A percentile compares a stretch with the other conserved stretches of the same genome.
These are phyloP conservation scores for Tardiomyces digboiensis DNA, from an alignment of 1,139 yeast species.

Conservation along the genomic window DNA sequence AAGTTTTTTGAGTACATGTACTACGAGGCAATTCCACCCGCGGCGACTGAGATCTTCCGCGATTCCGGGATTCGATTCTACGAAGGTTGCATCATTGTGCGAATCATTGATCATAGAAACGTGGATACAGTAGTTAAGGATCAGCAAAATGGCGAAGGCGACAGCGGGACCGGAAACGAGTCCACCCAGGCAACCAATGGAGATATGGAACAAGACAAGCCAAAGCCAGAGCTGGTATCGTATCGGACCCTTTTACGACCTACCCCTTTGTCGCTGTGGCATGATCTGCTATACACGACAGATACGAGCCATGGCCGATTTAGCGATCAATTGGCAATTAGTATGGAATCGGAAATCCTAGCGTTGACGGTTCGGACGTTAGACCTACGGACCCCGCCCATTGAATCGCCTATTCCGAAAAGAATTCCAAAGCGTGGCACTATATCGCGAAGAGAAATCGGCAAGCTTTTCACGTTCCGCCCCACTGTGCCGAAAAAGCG, in stretches of 20 bases:
- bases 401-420: neutral
- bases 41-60: constrained; percentile 77
- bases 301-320: constrained; percentile 61
- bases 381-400: constrained; percentile 53
- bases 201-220: constrained; percentile 5
- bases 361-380: constrained; percentile 69
- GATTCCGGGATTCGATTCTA: constrained; percentile 78
- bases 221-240: constrained; percentile 44
- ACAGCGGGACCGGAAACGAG: neutral
- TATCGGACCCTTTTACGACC: constrained; percentile 74
- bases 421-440: neutral
- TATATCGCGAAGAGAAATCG: constrained; percentile 1
- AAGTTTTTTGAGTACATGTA: constrained; percentile 67
- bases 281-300: constrained; percentile 76
- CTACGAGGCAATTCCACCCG: constrained; percentile 77
- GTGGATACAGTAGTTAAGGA: constrained; percentile 6
- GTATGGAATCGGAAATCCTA: constrained; percentile 78
- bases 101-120: constrained; percentile 68
- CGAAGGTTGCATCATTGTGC: constrained; percentile 83
- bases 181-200: neutral
- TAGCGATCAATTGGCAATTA: constrained; percentile 66
- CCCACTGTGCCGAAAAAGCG: constrained; percentile 16
- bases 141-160: constrained; percentile 14
- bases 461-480: constrained; percentile 15
- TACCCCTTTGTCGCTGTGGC: constrained; percentile 71